phyloP scores from a whole-genome alignment of 345 rosid species.

The Eutrema yunnanense region DNA sequence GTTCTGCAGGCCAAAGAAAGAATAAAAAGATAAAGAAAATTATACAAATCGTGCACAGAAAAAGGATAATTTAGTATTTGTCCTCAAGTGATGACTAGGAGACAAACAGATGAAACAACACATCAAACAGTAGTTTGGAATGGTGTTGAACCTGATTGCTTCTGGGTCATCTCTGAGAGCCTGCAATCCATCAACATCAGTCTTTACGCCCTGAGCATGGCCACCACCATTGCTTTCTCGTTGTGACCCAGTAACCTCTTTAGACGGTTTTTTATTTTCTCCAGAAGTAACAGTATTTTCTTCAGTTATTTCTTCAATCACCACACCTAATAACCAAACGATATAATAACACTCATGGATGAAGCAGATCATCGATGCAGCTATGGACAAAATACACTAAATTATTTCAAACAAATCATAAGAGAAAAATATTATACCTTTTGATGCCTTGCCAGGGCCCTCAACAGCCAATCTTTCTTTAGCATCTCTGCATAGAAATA shows the following conservation, averaged over 20 bases:
- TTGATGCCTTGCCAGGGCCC: slow-evolving; percentile 45
- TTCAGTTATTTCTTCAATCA: slow-evolving; percentile 79
- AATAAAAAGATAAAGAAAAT: neutral
- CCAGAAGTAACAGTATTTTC: slow-evolving; percentile 38
- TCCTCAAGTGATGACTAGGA: neutral
- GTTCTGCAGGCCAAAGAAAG: slow-evolving; percentile 41
- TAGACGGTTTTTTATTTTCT: slow-evolving; percentile 27
- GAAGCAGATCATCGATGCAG: neutral
- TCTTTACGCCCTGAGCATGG: slow-evolving; percentile 17
- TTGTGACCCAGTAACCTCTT: slow-evolving; percentile 27
- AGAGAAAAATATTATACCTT: slow-evolving; percentile 36
- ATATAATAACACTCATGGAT: neutral
- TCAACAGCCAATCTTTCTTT: slow-evolving; percentile 48
- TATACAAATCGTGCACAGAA: neutral
- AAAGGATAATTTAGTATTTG: neutral
- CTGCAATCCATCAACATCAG: slow-evolving; percentile 46
- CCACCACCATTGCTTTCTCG: slow-evolving; percentile 23
- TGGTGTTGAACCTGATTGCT: slow-evolving; percentile 55
- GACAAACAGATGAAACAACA: slow-evolving; percentile 7
- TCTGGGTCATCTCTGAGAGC: slow-evolving; percentile 77
- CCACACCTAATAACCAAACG: slow-evolving; percentile 39
- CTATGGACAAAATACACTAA: neutral
- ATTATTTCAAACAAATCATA: neutral
- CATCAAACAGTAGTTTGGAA: slow-evolving; percentile 9
- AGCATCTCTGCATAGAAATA: slow-evolving; percentile 41